Evolutionary conservation across 164 flowering plant species (phyloP).

Genomic region (Cinnamomum chago): DNA sequence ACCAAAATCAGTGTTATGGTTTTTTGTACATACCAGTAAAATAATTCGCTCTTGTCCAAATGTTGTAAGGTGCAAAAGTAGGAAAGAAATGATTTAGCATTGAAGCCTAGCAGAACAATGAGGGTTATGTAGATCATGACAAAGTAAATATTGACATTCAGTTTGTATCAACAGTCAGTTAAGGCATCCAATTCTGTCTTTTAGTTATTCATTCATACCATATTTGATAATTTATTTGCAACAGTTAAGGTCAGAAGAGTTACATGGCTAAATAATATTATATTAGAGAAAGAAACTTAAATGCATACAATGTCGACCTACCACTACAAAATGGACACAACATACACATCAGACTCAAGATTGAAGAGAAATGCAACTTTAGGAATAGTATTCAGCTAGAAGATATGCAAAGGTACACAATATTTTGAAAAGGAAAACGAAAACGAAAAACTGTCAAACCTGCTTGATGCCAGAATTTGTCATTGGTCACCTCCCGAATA

Average conservation of each 20-base stretch:
- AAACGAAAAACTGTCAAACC: conserved; percentile 38
- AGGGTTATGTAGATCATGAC: no score
- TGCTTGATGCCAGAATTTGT: conserved; percentile 91
- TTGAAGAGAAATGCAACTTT: not conserved
- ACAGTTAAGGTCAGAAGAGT: not conserved
- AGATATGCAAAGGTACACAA: not conserved
- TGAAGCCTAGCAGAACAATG: no score
- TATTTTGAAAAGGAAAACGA: not conserved
- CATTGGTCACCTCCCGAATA: conserved; percentile 91
- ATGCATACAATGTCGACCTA: not conserved
- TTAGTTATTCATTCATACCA: not conserved
- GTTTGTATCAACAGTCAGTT: not conserved
- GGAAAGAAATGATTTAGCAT: no score
- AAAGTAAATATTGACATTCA: not conserved
- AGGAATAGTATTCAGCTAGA: not conserved
- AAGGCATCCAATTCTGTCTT: not conserved
- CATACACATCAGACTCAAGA: not conserved
- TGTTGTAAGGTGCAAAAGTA: no score
- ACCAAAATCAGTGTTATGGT: no score
- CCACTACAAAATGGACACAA: not conserved
- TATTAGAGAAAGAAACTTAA: not conserved
- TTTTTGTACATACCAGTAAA: no score
- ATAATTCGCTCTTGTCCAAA: no score
- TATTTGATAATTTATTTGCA: not conserved
- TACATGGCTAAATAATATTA: not conserved